Percentiles rank a stretch among this genome's conserved stretches.
These are phyloP conservation scores for Populus hybrid DNA, from an alignment of 441 rosid species.

Conservation along the genomic window DNA sequence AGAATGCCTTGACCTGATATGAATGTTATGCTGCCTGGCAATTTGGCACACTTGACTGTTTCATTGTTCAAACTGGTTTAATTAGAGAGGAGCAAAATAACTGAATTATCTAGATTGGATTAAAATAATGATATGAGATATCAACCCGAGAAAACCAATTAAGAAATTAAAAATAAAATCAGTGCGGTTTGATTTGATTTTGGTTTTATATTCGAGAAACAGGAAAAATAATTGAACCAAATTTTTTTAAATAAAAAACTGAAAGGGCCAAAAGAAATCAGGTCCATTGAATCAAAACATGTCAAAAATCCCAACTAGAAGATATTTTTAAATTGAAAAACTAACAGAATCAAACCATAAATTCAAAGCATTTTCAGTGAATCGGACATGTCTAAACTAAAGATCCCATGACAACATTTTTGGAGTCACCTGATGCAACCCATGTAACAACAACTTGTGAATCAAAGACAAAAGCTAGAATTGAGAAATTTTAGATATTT, in stretches of 20 bases:
- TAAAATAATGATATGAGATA: not conserved
- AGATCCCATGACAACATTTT: not conserved
- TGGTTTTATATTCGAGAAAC: too few relatives aligned
- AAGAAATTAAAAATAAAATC: too few relatives aligned
- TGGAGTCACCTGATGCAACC: not conserved
- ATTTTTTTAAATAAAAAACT: too few relatives aligned
- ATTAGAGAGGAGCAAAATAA: not conserved
- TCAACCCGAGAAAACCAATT: not conserved
- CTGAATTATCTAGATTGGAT: not conserved
- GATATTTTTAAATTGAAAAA: too few relatives aligned
- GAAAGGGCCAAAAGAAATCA: too few relatives aligned
- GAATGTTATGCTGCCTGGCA: not conserved
- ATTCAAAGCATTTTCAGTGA: not conserved
- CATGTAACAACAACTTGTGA: not conserved
- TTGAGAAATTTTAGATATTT: not conserved
- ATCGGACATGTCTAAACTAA: not conserved
- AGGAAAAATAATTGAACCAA: too few relatives aligned
- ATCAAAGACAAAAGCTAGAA: not conserved
- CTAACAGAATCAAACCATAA: too few relatives aligned
- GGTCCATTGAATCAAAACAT: too few relatives aligned
- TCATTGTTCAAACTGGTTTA: not conserved
- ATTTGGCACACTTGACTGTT: not conserved
- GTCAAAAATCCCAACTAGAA: too few relatives aligned
- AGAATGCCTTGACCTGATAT: not conserved
- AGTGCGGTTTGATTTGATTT: too few relatives aligned